These are phyloP conservation scores for Cyberlindnera maclurae DNA, from an alignment of 805 yeast genomes.

Conservation along the genomic window DNA sequence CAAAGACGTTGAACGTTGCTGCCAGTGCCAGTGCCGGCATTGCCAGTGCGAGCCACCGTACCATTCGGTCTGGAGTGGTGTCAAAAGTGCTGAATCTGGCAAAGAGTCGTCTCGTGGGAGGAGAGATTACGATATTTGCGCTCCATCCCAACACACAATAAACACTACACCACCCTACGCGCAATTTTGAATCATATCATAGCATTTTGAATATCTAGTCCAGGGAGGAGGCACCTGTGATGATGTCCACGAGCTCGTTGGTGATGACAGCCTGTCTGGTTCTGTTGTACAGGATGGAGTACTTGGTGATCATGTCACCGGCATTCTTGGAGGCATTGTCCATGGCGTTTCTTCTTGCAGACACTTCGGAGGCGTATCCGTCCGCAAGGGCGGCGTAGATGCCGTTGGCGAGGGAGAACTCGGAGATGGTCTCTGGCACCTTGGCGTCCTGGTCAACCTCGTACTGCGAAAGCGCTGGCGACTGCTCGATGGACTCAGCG, in stretches of 20 bases:
- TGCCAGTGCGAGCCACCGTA: too few relatives aligned
- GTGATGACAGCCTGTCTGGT: constrained; percentile 99
- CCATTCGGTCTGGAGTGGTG: too few relatives aligned
- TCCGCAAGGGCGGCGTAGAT: constrained; percentile 90
- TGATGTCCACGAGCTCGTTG: constrained; percentile 98
- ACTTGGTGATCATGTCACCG: constrained; percentile 95
- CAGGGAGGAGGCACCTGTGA: constrained; percentile 98
- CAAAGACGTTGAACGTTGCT: constrained; percentile 15
- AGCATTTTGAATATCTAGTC: constrained; percentile 41
- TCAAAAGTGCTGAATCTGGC: too few relatives aligned
- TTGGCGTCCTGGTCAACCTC: constrained; percentile 67
- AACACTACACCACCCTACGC: too few relatives aligned
- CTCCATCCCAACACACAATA: too few relatives aligned
- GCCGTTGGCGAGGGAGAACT: constrained; percentile 86
- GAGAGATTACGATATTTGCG: too few relatives aligned
- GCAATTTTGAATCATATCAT: constrained; percentile 1
- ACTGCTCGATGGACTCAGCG: constrained; percentile 64
- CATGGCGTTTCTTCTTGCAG: constrained; percentile 99
- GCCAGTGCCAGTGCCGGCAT: too few relatives aligned
- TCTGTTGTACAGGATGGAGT: constrained; percentile 98
- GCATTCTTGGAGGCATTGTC: constrained; percentile 99
- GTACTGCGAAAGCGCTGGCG: constrained; percentile 80
- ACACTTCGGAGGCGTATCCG: constrained; percentile 96
- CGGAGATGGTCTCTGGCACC: constrained; percentile 67
- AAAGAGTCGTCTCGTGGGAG: too few relatives aligned